Conservation (phyloP, 73 alveolate species). For the Stentor roeselii region DNA sequence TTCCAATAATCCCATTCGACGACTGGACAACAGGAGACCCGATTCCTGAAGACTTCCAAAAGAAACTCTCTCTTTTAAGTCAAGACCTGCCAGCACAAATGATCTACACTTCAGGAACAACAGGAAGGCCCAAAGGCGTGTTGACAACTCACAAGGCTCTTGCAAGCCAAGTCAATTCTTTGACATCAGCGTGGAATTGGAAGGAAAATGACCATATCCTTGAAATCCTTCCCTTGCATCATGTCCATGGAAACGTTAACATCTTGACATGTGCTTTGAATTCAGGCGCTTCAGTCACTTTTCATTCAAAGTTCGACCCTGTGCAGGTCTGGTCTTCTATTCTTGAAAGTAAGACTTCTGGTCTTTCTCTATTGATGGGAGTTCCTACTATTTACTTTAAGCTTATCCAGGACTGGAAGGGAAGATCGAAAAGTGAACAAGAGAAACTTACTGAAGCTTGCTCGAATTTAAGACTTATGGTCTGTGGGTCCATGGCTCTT, state of each 20-base stretch:
- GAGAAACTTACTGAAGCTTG: background rate
- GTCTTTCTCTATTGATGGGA: conserved; percentile 46
- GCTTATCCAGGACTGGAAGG: conserved; percentile 28
- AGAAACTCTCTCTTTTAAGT: background rate
- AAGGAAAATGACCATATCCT: conserved; percentile 24
- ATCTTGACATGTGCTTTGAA: conserved; percentile 35
- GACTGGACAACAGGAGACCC: background rate
- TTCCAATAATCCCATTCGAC: background rate
- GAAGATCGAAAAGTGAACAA: background rate
- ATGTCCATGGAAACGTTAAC: conserved; percentile 46
- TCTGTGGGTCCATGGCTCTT: conserved; percentile 50
- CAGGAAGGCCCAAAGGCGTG: conserved; percentile 57
- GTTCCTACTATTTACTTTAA: conserved; percentile 49
- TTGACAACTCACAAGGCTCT: conserved; percentile 35
- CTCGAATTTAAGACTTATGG: conserved; percentile 37
- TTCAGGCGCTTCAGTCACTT: conserved; percentile 31
- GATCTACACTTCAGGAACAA: conserved; percentile 47
- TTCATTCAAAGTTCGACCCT: conserved; percentile 36
- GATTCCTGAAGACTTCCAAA: background rate
- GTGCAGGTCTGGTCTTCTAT: conserved; percentile 32
- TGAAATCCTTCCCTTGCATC: conserved; percentile 50
- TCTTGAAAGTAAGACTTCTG: background rate
- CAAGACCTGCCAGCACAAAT: conserved; percentile 26
- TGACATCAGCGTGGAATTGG: conserved; percentile 47
- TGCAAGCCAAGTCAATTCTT: conserved; percentile 5